Evolutionary conservation across 2,329 filamentous ascomycete genomes (phyloP).

Genomic region (Calonectria hawksworthii): DNA sequence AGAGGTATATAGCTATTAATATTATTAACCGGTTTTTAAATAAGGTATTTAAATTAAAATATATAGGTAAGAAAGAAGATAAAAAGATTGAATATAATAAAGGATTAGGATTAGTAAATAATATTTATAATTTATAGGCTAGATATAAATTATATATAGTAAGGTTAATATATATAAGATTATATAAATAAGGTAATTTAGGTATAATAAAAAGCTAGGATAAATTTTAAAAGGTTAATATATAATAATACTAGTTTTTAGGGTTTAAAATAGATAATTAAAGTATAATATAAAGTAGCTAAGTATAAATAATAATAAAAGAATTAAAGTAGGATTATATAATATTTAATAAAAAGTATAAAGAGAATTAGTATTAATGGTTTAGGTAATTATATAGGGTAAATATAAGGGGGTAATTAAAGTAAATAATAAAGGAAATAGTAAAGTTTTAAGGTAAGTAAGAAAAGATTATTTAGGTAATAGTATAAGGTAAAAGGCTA

Average conservation of each 20-base stretch:
- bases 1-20: too few species aligned
- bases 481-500: neutral
- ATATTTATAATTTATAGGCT: constrained; percentile 2
- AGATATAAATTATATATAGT: constrained; percentile 8
- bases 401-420: neutral
- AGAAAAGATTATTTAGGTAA: neutral
- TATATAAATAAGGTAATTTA: constrained; percentile 7
- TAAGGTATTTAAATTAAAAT: neutral
- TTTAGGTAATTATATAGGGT: neutral
- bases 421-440: neutral
- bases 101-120: neutral
- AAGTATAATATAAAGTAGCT: neutral
- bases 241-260: constrained; percentile 14
- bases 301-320: too few species aligned
- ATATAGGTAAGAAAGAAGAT: too few species aligned
- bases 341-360: neutral
- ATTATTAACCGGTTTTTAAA: neutral
- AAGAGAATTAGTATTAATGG: neutral
- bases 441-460: neutral
- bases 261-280: neutral
- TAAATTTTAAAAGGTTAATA: constrained; percentile 13
- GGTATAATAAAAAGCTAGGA: neutral
- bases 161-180: neutral
- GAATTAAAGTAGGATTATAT: too few species aligned
- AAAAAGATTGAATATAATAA: neutral